Conservation (phyloP, 176 grass and related monocot species). For the Poa annua region DNA sequence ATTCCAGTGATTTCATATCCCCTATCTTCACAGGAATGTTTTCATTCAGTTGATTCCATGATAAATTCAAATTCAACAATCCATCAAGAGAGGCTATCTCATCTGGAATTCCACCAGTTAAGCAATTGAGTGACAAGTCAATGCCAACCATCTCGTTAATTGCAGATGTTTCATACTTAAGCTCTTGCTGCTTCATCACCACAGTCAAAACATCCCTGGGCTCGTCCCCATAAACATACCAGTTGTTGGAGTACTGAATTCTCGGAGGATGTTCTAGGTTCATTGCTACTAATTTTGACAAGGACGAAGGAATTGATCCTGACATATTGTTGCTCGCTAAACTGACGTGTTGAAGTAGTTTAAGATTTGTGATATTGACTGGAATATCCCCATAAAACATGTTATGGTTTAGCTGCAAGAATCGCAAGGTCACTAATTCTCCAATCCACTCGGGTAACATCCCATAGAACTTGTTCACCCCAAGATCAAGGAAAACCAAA, state of each 20-base stretch:
- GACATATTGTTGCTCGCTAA: conserved; percentile 42
- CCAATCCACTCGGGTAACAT: conserved; percentile 47
- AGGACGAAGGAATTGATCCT: conserved; percentile 23
- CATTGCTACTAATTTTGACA: conserved; percentile 44
- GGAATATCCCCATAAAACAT: conserved; percentile 50
- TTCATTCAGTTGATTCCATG: not conserved
- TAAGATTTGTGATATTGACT: not conserved
- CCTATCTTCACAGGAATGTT: conserved; percentile 6
- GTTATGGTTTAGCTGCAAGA: conserved; percentile 41
- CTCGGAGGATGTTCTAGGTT: not conserved
- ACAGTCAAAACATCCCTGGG: not conserved
- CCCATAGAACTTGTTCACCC: conserved; percentile 36
- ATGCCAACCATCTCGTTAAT: not conserved
- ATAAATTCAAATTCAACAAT: not conserved
- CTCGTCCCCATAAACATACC: too few species aligned
- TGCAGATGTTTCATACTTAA: not conserved
- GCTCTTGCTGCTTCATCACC: conserved; percentile 21
- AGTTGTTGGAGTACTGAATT: not conserved
- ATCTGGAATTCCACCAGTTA: not conserved
- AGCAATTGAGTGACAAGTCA: not conserved
- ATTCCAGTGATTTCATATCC: conserved; percentile 42
- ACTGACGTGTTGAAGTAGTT: conserved; percentile 39
- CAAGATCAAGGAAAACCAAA: conserved; percentile 35
- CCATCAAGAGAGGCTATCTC: not conserved
- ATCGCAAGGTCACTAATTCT: not conserved